Evolutionary conservation across 306 rosid genomes (phyloP), one percentile per base, ranked within the genome.

Genomic region (Mimosa pudica): DNA sequence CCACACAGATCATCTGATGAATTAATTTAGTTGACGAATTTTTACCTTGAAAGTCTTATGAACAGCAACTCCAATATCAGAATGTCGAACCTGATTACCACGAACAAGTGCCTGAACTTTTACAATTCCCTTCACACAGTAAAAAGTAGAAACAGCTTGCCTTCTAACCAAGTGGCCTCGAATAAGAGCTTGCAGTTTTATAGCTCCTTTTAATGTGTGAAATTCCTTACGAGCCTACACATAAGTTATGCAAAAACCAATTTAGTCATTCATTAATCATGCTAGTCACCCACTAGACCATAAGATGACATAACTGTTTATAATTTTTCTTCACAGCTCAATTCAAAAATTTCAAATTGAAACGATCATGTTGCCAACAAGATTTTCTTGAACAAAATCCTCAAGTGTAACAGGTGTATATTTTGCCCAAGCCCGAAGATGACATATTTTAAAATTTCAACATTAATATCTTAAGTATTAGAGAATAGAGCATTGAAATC

Each of bases 101-200:
- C 89, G 87, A 81, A 77, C 82, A 72, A 65, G 24, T 32, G 89
- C 89, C 83, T 87, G 93, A 36, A 85, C 42, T 75, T 85, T 82
- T 74, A 82, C 85, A 60, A 90, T 84, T 77, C 90, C 83, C 82
- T 77, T 79, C 84, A 87, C 80, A 74, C 89, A 84, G 87, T 75
- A 73, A 33, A 90, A 81, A 57, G 93, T 87, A 73, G 91, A 69
- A 81, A 85, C 76, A 42, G 91, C 93, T 75, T 90, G 90, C 77
- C 91, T 90, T 75, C 90, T 85, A 74, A 81, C 86, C 87, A 90
- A 72, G 81, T 79, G 84, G 42, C 90, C 91, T 18, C 90, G 91
- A 52, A 88, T 63, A 78, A 86, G 67, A 76, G 90, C 89, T 86
- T 90, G 91, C 82, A 90, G 82, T 71, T 79, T 86, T 79, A 76